A percentile compares a stretch with the other conserved stretches of the same genome.
These are phyloP conservation scores for Rhizoclosmatium sp. DNA, from an alignment of 192 early-diverging fungal genomes.

Conservation along the genomic window DNA sequence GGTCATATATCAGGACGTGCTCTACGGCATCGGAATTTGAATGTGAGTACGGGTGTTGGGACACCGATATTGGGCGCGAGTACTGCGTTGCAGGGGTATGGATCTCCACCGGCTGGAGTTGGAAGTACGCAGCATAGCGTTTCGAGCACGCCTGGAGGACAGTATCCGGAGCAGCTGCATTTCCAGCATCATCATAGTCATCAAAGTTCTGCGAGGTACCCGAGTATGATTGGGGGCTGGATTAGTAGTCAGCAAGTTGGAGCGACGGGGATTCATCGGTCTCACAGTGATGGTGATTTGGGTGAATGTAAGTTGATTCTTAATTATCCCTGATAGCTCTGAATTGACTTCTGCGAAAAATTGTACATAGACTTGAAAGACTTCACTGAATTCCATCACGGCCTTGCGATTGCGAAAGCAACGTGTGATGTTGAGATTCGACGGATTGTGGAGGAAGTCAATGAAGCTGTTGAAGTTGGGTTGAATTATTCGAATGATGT, in stretches of 20 bases:
- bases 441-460: slow-evolving; percentile 70
- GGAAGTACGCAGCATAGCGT: neutral
- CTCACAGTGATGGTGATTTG: slow-evolving; percentile 55
- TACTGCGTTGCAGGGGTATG: neutral
- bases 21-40: neutral
- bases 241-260: neutral
- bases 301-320: slow-evolving; percentile 39
- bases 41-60: neutral
- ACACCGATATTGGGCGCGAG: neutral
- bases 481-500: slow-evolving; percentile 52
- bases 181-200: too few relatives aligned
- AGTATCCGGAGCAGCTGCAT: too few relatives aligned
- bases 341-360: neutral
- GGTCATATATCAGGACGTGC: neutral
- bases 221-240: neutral
- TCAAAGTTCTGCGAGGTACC: too few relatives aligned
- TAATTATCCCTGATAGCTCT: neutral
- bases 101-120: neutral
- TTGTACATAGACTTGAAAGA: slow-evolving; percentile 45
- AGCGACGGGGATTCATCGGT: slow-evolving; percentile 35
- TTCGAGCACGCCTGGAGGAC: neutral
- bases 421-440: slow-evolving; percentile 69
- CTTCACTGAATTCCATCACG: slow-evolving; percentile 58
- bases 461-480: slow-evolving; percentile 68
- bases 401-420: slow-evolving; percentile 54